A percentile compares a stretch with the other conserved stretches of the same genome.
Conservation (phyloP, 495 filamentous ascomycete species). For the Lepraria neglecta region DNA sequence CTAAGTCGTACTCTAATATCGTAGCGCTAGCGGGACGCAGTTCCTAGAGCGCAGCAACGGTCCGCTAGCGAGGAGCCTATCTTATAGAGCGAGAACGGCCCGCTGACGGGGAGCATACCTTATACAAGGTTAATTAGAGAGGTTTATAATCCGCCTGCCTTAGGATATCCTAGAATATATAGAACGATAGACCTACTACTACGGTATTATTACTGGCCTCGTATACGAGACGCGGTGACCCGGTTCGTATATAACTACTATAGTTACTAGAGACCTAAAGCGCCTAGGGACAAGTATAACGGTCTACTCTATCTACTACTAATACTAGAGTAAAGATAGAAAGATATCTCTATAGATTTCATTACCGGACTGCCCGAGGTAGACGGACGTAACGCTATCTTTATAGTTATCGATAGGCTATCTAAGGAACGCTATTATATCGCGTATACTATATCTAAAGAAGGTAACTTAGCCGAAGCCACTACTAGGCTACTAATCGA, state of each 20-base stretch:
- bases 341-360: constrained; percentile 11
- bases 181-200: too few relatives aligned
- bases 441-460: background rate
- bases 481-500: background rate
- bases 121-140: too few relatives aligned
- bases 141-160: too few relatives aligned
- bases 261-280: background rate
- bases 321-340: too few relatives aligned
- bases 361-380: background rate
- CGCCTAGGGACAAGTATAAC: constrained; percentile 7
- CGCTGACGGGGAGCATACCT: too few relatives aligned
- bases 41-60: too few relatives aligned
- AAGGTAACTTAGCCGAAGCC: background rate
- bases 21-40: too few relatives aligned
- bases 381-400: background rate
- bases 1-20: too few relatives aligned
- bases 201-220: background rate
- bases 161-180: too few relatives aligned
- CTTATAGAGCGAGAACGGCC: too few relatives aligned
- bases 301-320: constrained; percentile 21
- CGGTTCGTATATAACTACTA: constrained; percentile 7
- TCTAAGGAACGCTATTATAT: too few relatives aligned
- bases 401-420: background rate
- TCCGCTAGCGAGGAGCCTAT: too few relatives aligned
- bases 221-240: background rate